Conservation (phyloP, 176 grass and related monocot species). For the Aegilops longissima region DNA sequence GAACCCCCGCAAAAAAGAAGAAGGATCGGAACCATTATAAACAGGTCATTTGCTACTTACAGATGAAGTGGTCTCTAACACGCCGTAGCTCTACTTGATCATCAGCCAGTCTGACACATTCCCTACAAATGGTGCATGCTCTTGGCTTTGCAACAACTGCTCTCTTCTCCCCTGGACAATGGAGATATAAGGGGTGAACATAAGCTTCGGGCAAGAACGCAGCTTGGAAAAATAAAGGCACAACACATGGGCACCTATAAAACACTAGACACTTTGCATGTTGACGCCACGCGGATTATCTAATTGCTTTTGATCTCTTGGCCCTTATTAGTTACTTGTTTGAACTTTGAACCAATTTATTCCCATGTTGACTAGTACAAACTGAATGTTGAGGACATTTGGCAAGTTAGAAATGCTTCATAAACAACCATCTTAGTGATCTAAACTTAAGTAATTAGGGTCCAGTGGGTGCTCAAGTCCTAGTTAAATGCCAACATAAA, state of each 20-base stretch:
- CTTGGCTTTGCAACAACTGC: slow-evolving; percentile 63
- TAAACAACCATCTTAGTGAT: background rate
- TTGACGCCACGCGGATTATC: background rate
- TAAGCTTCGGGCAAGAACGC: background rate
- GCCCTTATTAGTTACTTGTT: background rate
- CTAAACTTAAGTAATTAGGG: background rate
- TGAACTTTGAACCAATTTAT: slow-evolving; percentile 8
- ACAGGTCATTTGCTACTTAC: slow-evolving; percentile 45
- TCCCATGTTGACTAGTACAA: background rate
- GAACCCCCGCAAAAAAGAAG: too few relatives aligned
- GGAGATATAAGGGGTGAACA: background rate
- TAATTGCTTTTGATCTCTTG: background rate
- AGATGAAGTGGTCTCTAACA: slow-evolving; percentile 90
- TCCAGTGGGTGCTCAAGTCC: background rate
- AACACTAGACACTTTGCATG: background rate
- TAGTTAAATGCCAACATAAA: background rate
- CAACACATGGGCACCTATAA: background rate
- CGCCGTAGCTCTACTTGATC: slow-evolving; percentile 57
- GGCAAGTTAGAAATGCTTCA: background rate
- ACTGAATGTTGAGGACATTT: background rate
- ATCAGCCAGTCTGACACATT: slow-evolving; percentile 49
- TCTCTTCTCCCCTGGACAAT: slow-evolving; percentile 51
- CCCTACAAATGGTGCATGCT: slow-evolving; percentile 81
- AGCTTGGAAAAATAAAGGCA: slow-evolving; percentile 7
- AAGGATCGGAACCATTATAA: background rate